Base-by-base conservation (phyloP, 306 rosid species). In the Casuarina glauca region DNA sequence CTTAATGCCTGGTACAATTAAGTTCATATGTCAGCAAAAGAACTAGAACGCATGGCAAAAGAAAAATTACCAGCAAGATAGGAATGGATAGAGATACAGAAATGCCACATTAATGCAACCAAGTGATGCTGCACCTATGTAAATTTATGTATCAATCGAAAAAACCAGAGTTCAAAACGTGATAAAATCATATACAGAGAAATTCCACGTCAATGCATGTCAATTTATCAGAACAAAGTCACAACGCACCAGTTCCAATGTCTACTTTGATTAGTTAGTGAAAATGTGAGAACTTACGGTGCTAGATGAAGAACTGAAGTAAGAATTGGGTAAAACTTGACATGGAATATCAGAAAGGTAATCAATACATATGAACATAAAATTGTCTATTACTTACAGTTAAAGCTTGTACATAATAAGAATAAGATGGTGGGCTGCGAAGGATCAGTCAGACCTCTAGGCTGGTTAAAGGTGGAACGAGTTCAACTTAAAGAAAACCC, bases 1-100 rank as follows among this genome's bases (percentile, higher is more conserved):
- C 79, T 82, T 78, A 95, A 81, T 52, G 93, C 89, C 97, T 95
- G 93, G 69, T 75, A 75, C 78, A 88, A 73, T 77, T 36, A 78
- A 82, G 83, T 80, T 44, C 46, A 76, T 73, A 81, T 62, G 49
- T 78, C 77, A 87, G 77, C 79, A 20, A 75, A 52, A 69, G 76
- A 82, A 78, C 79, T 51, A 79, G 61, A 72, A 81, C 61, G 81
- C 76, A 75, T 46, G 75, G 68, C 55, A 79, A 82, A 68, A 74
- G 26, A 32, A 67, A 35, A 77, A 39, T n/a, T 55, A 64, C 68
- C 7, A 55, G 64, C 49, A 62, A 36, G 11, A 13, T 2, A 16
- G 32, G 9, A 66, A 42, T 17, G 50, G 32, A 66, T 66, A 42
- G 42, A 66, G 17, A 41, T 66, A 17, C n/a, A 16, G 6, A 58